A percentile compares a stretch with the other conserved stretches of the same genome.
Conservation (phyloP, 257 asterid genomes). For the Voacanga thouarsii region DNA sequence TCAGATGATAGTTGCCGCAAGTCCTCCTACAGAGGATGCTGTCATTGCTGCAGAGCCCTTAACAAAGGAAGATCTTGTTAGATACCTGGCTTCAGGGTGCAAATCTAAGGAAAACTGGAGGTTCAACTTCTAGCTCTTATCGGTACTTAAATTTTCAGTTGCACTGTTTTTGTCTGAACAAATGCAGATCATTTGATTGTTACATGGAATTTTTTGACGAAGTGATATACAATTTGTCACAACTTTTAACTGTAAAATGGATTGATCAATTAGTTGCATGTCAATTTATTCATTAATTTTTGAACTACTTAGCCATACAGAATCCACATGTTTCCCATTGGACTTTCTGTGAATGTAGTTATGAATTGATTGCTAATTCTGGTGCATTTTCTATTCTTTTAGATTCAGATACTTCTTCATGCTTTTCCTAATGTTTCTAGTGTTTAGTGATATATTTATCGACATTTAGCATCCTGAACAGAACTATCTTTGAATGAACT, state of each 20-base stretch:
- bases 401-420: background rate
- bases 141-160: conserved; percentile 33
- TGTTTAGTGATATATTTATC: background rate
- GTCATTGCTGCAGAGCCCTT: conserved; percentile 84
- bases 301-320: background rate
- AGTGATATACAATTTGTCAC: background rate
- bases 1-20: conserved; percentile 68
- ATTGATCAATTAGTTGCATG: background rate
- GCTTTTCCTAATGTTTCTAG: background rate
- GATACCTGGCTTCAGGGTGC: conserved; percentile 94
- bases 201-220: background rate
- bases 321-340: background rate
- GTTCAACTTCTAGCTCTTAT: conserved; percentile 57
- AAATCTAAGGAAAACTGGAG: conserved; percentile 95
- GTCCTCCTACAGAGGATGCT: conserved; percentile 95
- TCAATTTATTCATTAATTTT: background rate
- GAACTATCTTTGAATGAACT: background rate
- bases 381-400: background rate
- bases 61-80: conserved; percentile 80
- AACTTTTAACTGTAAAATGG: background rate
- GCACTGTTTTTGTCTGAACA: conserved; percentile 6
- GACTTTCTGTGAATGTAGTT: background rate
- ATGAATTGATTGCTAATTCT: background rate
- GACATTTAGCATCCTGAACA: background rate
- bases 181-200: background rate